Evolutionary conservation across 305 asterid genomes (phyloP).

Genomic region (Solanum hybrid): DNA sequence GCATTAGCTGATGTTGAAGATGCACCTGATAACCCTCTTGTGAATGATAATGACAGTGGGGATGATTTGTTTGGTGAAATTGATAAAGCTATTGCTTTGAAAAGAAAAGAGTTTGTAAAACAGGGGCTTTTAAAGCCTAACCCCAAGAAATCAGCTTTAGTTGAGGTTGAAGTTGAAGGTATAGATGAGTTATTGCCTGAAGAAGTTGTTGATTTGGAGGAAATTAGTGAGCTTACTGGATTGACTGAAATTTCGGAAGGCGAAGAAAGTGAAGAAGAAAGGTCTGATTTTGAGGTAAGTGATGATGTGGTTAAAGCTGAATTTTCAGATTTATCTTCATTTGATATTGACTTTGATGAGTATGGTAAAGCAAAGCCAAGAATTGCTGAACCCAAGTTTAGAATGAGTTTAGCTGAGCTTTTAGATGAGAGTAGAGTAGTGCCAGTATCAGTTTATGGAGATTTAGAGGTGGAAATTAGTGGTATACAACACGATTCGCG

Average conservation of each 20-base stretch:
- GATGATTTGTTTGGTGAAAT: constrained; percentile 92
- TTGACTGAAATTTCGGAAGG: constrained; percentile 32
- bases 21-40: constrained; percentile 13
- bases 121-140: constrained; percentile 68
- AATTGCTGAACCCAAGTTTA: constrained; percentile 73
- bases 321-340: constrained; percentile 27
- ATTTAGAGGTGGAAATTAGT: constrained; percentile 63
- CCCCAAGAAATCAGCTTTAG: constrained; percentile 15
- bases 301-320: constrained; percentile 21
- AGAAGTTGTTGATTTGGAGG: constrained; percentile 85
- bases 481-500: constrained; percentile 90
- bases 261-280: constrained; percentile 20
- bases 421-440: constrained; percentile 87
- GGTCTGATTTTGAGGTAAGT: constrained; percentile 52
- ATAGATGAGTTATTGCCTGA: constrained; percentile 74
- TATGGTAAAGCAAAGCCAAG: constrained; percentile 54
- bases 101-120: constrained; percentile 74
- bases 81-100: constrained; percentile 84
- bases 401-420: constrained; percentile 77
- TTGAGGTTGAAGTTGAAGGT: constrained; percentile 19
- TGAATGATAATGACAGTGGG: constrained; percentile 25
- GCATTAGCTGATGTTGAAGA: constrained; percentile 78
- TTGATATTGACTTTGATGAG: constrained; percentile 76
- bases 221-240: constrained; percentile 66
- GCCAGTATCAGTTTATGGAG: constrained; percentile 68